phyloP scores from a whole-genome alignment of 106 monocot genomes.

The Platanthera guangdongensis region DNA sequence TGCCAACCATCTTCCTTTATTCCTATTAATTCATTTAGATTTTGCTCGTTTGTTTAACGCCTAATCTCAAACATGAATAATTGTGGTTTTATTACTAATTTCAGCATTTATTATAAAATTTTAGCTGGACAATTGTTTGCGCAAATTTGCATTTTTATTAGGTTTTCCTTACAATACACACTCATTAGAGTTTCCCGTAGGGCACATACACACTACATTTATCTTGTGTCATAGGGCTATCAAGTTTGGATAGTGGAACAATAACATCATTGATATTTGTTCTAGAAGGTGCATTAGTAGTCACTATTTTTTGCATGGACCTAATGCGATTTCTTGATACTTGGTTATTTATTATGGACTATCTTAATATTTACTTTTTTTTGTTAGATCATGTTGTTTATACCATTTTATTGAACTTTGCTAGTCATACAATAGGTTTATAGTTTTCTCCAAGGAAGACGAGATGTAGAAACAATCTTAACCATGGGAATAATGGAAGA shows the following conservation, averaged over 20 bases:
- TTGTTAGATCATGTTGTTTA: background rate
- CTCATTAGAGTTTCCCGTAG: no score
- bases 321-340: background rate
- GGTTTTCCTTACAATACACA: no score
- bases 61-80: no score
- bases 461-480: slow-evolving; percentile 90
- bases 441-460: slow-evolving; percentile 80
- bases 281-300: background rate
- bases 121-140: no score
- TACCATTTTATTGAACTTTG: slow-evolving; percentile 1
- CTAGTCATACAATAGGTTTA: slow-evolving; percentile 48
- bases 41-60: no score
- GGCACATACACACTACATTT: no score
- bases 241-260: background rate
- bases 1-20: no score
- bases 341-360: background rate
- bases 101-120: no score
- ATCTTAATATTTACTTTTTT: background rate
- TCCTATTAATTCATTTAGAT: no score
- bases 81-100: no score
- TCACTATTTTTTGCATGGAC: background rate
- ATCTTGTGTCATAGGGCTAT: background rate
- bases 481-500: slow-evolving; percentile 99
- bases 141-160: no score
- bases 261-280: slow-evolving; percentile 1